Percentiles rank a stretch among this genome's conserved stretches.
These are phyloP conservation scores for Cadophora sp. DNA, from an alignment of 2,329 filamentous ascomycete species.

Conservation along the genomic window DNA sequence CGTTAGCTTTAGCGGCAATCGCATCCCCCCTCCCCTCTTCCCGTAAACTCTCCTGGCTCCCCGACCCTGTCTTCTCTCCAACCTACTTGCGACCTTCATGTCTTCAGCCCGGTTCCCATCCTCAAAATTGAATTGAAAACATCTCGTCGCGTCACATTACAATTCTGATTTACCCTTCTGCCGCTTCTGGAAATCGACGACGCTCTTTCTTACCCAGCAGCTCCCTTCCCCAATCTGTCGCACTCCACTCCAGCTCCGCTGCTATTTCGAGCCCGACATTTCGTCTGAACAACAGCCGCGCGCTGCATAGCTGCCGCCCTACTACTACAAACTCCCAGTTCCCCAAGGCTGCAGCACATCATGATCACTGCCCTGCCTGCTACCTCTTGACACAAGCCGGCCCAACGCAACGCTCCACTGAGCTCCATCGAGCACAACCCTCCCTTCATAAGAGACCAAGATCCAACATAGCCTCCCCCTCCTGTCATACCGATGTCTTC, in stretches of 20 bases:
- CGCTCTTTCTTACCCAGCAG: neutral
- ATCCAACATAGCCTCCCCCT: constrained; percentile 41
- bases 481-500: constrained; percentile 43
- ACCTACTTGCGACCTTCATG: neutral
- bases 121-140: constrained; percentile 15
- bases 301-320: constrained; percentile 27
- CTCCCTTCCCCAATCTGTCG: neutral
- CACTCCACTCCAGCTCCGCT: constrained; percentile 19
- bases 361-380: constrained; percentile 38
- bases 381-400: constrained; percentile 32
- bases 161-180: constrained; percentile 10
- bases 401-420: constrained; percentile 16
- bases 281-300: constrained; percentile 22
- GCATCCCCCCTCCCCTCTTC: constrained; percentile 6
- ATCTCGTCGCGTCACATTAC: constrained; percentile 6
- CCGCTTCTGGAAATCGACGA: neutral
- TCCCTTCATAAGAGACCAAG: constrained; percentile 32
- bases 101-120: constrained; percentile 13
- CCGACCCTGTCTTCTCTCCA: constrained; percentile 10
- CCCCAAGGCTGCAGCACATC: constrained; percentile 35
- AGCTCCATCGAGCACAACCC: constrained; percentile 20
- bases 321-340: constrained; percentile 20
- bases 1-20: constrained; percentile 32
- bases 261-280: constrained; percentile 9
- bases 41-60: constrained; percentile 16